Evolutionary conservation across 1,139 yeast species (phyloP).

Genomic region (Tardiomyces depauwii): DNA sequence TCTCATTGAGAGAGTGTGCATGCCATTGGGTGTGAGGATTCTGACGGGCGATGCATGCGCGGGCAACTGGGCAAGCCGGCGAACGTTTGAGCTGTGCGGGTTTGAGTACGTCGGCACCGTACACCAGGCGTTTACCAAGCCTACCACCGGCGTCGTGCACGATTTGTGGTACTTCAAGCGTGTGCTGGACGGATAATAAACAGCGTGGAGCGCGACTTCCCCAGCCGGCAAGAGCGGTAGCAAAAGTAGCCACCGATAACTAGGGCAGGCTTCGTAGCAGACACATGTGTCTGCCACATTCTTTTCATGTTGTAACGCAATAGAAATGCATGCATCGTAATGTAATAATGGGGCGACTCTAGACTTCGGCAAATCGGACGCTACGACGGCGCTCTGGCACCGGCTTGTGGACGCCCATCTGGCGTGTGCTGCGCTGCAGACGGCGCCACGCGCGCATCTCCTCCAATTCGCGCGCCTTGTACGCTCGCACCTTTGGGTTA

Average conservation of each 20-base stretch:
- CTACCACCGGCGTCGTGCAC: background rate
- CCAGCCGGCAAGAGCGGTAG: no score
- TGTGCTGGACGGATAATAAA: no score
- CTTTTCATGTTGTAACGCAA: no score
- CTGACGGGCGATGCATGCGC: background rate
- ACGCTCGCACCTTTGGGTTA: conserved; percentile 5
- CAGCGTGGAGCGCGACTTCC: no score
- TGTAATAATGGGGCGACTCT: no score
- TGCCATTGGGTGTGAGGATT: background rate
- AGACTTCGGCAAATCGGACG: background rate
- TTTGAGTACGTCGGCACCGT: background rate
- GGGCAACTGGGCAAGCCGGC: background rate
- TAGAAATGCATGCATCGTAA: no score
- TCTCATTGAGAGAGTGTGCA: background rate
- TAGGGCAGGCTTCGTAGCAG: no score
- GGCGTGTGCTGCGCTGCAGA: background rate
- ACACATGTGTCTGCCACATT: no score
- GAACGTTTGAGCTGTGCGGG: background rate
- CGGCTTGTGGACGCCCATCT: background rate
- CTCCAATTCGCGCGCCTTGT: conserved; percentile 7
- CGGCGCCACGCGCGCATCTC: conserved; percentile 8
- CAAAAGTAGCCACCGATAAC: no score
- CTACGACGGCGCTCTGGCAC: background rate
- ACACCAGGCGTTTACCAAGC: background rate
- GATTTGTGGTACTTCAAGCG: background rate